These are phyloP conservation scores for Pachyrhizus erosus DNA, from an alignment of 306 rosid species.

Conservation along the genomic window DNA sequence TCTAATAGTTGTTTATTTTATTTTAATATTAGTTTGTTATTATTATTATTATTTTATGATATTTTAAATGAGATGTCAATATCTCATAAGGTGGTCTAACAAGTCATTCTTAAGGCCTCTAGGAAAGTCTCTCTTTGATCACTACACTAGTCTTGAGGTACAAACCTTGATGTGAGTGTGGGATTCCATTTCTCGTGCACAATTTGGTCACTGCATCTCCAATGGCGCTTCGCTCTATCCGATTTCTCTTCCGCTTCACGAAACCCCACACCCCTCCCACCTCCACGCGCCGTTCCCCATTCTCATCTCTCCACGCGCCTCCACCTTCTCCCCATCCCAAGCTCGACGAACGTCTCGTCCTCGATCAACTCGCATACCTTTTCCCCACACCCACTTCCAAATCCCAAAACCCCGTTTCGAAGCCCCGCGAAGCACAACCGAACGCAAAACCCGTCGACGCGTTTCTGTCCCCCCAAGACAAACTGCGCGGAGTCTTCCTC, in stretches of 20 bases:
- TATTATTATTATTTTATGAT: too few relatives aligned
- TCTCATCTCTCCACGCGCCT: slow-evolving; percentile 51
- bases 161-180: too few relatives aligned
- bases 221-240: slow-evolving; percentile 31
- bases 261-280: slow-evolving; percentile 33
- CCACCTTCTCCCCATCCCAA: slow-evolving; percentile 9
- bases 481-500: slow-evolving; percentile 80
- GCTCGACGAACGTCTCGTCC: slow-evolving; percentile 58
- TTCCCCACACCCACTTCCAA: slow-evolving; percentile 40
- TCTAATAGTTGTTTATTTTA: too few relatives aligned
- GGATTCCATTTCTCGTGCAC: too few relatives aligned
- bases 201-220: too few relatives aligned
- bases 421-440: slow-evolving; percentile 1
- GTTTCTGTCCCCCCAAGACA: slow-evolving; percentile 70
- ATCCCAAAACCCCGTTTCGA: background rate
- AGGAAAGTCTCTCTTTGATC: too few relatives aligned
- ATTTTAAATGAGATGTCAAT: too few relatives aligned
- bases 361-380: slow-evolving; percentile 59
- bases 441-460: slow-evolving; percentile 58
- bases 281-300: slow-evolving; percentile 25
- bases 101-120: too few relatives aligned
- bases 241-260: background rate
- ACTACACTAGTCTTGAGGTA: too few relatives aligned
- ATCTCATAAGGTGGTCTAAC: too few relatives aligned
- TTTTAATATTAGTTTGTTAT: too few relatives aligned